Base-by-base conservation (phyloP, 2,329 filamentous ascomycete genomes). In the Ceratocystis cubensis region DNA sequence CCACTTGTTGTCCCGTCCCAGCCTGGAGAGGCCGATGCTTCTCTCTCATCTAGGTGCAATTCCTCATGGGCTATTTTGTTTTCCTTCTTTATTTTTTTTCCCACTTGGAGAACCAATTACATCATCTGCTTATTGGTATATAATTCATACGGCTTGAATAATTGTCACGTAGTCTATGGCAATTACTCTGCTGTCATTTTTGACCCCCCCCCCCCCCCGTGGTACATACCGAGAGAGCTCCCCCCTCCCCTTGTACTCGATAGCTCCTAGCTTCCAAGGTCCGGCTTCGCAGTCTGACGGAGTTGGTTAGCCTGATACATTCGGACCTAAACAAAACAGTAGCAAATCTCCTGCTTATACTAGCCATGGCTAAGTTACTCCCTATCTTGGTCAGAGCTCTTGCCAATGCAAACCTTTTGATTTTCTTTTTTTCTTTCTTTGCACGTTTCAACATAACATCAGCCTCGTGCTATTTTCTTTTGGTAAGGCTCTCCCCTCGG, bases 271-370 rank as follows among this genome's bases (percentile, higher is more conserved):
- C 59, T 63, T 50, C 30, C 37, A 41, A 50, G 62, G 66, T 65
- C 66, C 57, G 66, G 64, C 66, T 65, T 68, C 66, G 66, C 66
- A 68, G 59, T 65, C 61, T 61, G 62, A 67, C 50, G 44, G 25
- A 65, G 20, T 33, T 59, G 53, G 63, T 65, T 67, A 65, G 66
- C 57, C 13, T 33, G 25, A 33, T 57, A 56, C 63, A 67, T 57
- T 57, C 53, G 53, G 53, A 57, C 53, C 53, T 57, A 63, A 63
- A 46, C 61, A 46, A 41, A 45, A n/a, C 45, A 63, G 61, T 33
- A n/a, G 41, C 20, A 63, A 63, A 63, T 63, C 30, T n/a, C 17
- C 15, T 28, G 25, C 17, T 45, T 28, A 30, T 17, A 30, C 45
- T 41, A 20, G 5, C 17, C 45, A 45, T 48, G 17, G 25, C 37